Evolutionary conservation across 2,329 filamentous ascomycete species (phyloP).

Genomic region (Pseudocercospora fijiensis): DNA sequence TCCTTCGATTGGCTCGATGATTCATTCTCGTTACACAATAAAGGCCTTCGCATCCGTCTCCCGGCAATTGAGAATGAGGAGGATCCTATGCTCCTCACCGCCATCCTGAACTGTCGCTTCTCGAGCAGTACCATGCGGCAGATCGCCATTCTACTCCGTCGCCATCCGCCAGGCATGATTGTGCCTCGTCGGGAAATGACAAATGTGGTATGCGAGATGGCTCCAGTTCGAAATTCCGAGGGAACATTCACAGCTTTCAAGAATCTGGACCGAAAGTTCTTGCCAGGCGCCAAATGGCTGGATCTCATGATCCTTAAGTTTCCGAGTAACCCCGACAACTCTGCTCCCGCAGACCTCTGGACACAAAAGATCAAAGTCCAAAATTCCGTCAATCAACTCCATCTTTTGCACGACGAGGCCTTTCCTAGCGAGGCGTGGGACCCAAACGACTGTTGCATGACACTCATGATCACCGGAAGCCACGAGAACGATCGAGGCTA

Average conservation of each 20-base stretch:
- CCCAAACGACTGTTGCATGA: conserved; percentile 11
- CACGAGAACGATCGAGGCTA: conserved; percentile 23
- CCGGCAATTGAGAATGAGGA: conserved; percentile 15
- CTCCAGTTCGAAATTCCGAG: conserved; percentile 14
- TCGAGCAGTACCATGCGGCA: conserved; percentile 14
- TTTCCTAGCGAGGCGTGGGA: conserved; percentile 21
- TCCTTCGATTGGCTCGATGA: conserved; percentile 26
- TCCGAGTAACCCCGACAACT: conserved; percentile 9
- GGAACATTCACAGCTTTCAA: conserved; percentile 21
- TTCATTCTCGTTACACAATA: conserved; percentile 24
- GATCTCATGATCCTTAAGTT: conserved; percentile 24
- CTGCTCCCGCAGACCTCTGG: conserved; percentile 20
- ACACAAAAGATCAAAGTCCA: conserved; percentile 24
- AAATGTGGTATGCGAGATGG: conserved; percentile 24
- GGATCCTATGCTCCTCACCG: conserved; percentile 17
- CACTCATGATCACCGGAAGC: conserved; percentile 22
- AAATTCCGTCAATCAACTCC: conserved; percentile 17
- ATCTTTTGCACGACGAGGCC: conserved; percentile 9
- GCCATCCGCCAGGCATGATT: conserved; percentile 20
- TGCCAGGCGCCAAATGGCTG: conserved; percentile 21
- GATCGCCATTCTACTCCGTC: conserved; percentile 20
- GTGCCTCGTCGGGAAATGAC: conserved; percentile 22
- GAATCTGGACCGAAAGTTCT: conserved; percentile 20
- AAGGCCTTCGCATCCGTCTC: conserved; percentile 26
- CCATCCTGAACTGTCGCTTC: conserved; percentile 27